These are phyloP conservation scores for Suillus lakei DNA, from an alignment of 768 basidiomycete genomes.

Conservation along the genomic window DNA sequence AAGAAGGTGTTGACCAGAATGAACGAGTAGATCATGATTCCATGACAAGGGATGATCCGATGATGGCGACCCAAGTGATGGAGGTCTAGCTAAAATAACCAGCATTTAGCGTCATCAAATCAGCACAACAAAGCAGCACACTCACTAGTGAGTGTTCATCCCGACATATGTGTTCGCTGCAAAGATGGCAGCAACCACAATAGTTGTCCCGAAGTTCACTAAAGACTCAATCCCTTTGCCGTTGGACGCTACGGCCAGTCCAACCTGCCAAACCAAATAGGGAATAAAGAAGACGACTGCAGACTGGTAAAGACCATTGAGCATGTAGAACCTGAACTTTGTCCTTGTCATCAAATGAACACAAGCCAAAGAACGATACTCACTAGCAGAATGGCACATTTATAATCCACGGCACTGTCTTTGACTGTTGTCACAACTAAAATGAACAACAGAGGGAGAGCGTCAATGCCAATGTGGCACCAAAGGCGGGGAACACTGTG, in stretches of 20 bases:
- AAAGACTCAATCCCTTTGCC: slow-evolving; percentile 81
- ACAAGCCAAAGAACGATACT: slow-evolving; percentile 27
- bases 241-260: slow-evolving; percentile 71
- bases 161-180: slow-evolving; percentile 91
- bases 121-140: slow-evolving; percentile 30
- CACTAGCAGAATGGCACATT: slow-evolving; percentile 92
- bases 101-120: slow-evolving; percentile 10
- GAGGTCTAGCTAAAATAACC: slow-evolving; percentile 67
- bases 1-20: slow-evolving; percentile 75
- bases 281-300: slow-evolving; percentile 87
- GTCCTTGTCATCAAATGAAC: slow-evolving; percentile 36
- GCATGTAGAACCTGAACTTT: slow-evolving; percentile 96
- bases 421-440: slow-evolving; percentile 90
- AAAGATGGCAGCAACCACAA: slow-evolving; percentile 85
- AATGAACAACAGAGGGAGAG: slow-evolving; percentile 88
- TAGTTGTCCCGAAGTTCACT: slow-evolving; percentile 90
- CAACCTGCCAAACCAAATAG: slow-evolving; percentile 72
- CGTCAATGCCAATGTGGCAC: slow-evolving; percentile 83
- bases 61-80: slow-evolving; percentile 82
- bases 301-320: slow-evolving; percentile 94
- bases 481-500: slow-evolving; percentile 88
- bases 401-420: slow-evolving; percentile 94
- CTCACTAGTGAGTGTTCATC: slow-evolving; percentile 87
- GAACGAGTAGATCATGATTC: slow-evolving; percentile 89
- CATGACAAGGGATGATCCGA: slow-evolving; percentile 83